phyloP scores from a whole-genome alignment of 164 flowering plant species.

The Protea cynaroides region DNA sequence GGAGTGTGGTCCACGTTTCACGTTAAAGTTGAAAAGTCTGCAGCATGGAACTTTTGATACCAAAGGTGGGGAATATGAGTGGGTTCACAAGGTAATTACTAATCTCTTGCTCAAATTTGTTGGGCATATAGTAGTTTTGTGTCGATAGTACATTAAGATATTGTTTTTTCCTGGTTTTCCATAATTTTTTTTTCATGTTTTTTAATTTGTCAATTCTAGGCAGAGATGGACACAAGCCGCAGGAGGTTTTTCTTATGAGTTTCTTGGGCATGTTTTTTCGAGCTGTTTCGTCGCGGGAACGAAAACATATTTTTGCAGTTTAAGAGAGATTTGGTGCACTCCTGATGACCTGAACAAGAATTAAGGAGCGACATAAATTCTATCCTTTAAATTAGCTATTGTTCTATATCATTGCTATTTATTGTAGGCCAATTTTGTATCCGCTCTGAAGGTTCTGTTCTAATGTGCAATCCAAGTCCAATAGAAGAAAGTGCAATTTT shows the following conservation, averaged over 20 bases:
- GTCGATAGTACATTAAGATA: too few species aligned
- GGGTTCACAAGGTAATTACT: constrained; percentile 87
- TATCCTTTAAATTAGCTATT: too few species aligned
- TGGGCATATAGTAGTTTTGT: neutral
- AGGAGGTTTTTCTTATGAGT: constrained; percentile 85
- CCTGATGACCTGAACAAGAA: too few species aligned
- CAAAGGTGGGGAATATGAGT: constrained; percentile 90
- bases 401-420: too few species aligned
- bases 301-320: too few species aligned
- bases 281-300: too few species aligned
- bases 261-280: neutral
- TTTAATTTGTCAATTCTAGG: constrained; percentile 26
- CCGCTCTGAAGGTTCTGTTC: too few species aligned
- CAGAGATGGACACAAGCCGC: constrained; percentile 96
- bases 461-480: too few species aligned
- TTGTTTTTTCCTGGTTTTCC: neutral
- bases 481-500: too few species aligned
- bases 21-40: constrained; percentile 70
- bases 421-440: too few species aligned
- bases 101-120: neutral
- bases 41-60: constrained; percentile 99
- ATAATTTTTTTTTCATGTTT: constrained; percentile 1
- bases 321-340: too few species aligned
- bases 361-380: too few species aligned
- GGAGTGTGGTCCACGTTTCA: constrained; percentile 97